Base-by-base conservation (phyloP, 1,139 yeast species). In the Blastobotrys raffinosifermentans region DNA sequence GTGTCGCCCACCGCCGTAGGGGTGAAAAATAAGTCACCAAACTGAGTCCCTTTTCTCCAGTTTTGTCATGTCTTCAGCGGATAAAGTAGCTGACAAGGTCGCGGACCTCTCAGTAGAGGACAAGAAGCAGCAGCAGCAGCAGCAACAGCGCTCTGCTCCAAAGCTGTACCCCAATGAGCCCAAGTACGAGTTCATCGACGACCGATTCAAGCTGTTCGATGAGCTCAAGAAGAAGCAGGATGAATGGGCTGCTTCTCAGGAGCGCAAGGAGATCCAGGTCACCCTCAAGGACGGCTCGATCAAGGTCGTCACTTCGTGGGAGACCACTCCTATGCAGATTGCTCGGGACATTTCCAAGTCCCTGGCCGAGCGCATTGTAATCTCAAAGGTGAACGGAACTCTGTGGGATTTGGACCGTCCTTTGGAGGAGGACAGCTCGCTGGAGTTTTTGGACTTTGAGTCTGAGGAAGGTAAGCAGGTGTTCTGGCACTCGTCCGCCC, bases 401-500 rank as follows among this genome's bases (percentile, higher is more conserved):
- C 70, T 89, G 52, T 93, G 98, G 98, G 99, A 93, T 67, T 71
- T 93, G 58, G 93, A 82, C 47, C 82, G 98, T 66, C 96, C 97
- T 13, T 70, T 93, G 39, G 98, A 91, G 67, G 72, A 64, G 22
- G 86, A 81, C 50, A 68, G 74, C 35, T 61, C 65, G 32, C 69
- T 93, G 49, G 93, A 86, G 60, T 82, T 87, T 54, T 67, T 78
- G 47, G 86, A 80, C 55, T 93, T 93, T 66, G 81, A 77, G 31
- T 61, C 78, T 47, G 86, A 85, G 16, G 97, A 89, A 59, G 98
- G 97, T 63, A 85, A 80, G 61, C 79, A 79, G 49, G 98, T 91
- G 32, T 93, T 93, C 67, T 93, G 98, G 98, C 99, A 93, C 64
- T 91, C 98, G 4, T 82, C 95, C 51, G 99, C 99, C 40, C 99